phyloP scores from a whole-genome alignment of 169 alveolate genomes.

The Plasmodium sp. region DNA sequence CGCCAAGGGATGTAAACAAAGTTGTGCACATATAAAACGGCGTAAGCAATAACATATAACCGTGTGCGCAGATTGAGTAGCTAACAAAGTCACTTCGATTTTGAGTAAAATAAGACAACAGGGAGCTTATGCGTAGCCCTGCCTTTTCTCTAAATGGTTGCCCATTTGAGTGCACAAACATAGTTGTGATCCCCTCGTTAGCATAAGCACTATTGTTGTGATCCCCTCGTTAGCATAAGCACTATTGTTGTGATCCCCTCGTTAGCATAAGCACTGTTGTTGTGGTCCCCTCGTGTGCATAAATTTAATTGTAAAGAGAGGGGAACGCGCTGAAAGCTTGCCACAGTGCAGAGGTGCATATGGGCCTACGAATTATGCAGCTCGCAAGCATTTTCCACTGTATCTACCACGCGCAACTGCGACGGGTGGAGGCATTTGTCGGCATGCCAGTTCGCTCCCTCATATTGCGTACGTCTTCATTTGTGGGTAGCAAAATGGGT shows the following conservation, averaged over 20 bases:
- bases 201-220: not conserved
- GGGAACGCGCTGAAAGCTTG: not conserved
- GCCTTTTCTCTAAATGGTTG: not conserved
- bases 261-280: no score
- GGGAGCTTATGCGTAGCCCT: not conserved
- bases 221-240: not conserved
- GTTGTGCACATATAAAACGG: not conserved
- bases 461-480: constrained; percentile 18
- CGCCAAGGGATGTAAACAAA: not conserved
- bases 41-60: not conserved
- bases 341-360: not conserved
- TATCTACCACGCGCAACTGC: not conserved
- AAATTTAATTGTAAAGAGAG: not conserved
- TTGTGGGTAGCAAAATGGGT: constrained; percentile 48
- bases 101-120: not conserved
- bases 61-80: not conserved
- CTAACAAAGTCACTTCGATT: not conserved
- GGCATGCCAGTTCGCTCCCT: not conserved
- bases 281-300: not conserved
- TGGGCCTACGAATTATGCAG: not conserved
- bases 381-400: not conserved
- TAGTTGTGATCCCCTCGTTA: not conserved
- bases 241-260: not conserved
- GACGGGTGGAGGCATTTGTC: not conserved
- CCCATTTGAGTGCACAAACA: not conserved